A percentile compares a stretch with the other conserved stretches of the same genome.
These are phyloP conservation scores for Penicillium sp. DNA, from an alignment of 2,329 filamentous ascomycete genomes.

Conservation along the genomic window DNA sequence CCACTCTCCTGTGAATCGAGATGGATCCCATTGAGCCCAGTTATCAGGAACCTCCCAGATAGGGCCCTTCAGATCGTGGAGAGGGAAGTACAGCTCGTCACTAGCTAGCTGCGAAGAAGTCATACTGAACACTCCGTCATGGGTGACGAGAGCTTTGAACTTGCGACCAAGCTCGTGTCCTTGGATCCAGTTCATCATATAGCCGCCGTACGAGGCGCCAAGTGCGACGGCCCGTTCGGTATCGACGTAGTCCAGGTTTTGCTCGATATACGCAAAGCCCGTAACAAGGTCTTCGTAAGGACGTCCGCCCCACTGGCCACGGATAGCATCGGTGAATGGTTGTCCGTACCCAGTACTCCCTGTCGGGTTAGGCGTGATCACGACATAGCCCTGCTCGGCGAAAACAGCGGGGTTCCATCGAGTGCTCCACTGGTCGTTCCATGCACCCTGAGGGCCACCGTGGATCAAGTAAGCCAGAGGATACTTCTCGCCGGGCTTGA, in stretches of 20 bases:
- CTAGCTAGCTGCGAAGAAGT: conserved; percentile 40
- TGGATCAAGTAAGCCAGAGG: conserved; percentile 53
- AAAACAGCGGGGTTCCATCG: conserved; percentile 54
- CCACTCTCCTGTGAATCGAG: conserved; percentile 61
- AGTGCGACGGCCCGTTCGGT: conserved; percentile 49
- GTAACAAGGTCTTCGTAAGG: conserved; percentile 54
- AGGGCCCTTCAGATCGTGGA: conserved; percentile 49
- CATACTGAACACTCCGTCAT: conserved; percentile 48
- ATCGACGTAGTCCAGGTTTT: conserved; percentile 51
- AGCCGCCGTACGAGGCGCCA: conserved; percentile 55
- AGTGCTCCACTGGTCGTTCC: conserved; percentile 52
- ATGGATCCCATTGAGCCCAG: conserved; percentile 57
- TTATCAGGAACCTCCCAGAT: conserved; percentile 48
- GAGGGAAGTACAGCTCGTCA: conserved; percentile 54
- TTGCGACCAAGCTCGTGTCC: conserved; percentile 51
- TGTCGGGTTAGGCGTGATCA: conserved; percentile 56
- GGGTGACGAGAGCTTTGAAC: conserved; percentile 55
- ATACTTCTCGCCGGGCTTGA: conserved; percentile 46
- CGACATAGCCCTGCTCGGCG: conserved; percentile 58
- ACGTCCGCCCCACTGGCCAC: conserved; percentile 50
- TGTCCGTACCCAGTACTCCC: conserved; percentile 56
- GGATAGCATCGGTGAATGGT: conserved; percentile 49
- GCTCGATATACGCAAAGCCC: conserved; percentile 50
- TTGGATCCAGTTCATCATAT: conserved; percentile 57
- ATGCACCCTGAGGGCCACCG: conserved; percentile 49